Percentiles rank a stretch among this genome's conserved stretches.
phyloP scores from a whole-genome alignment of 176 grass and related monocot genomes.

The Guadua angustifolia region DNA sequence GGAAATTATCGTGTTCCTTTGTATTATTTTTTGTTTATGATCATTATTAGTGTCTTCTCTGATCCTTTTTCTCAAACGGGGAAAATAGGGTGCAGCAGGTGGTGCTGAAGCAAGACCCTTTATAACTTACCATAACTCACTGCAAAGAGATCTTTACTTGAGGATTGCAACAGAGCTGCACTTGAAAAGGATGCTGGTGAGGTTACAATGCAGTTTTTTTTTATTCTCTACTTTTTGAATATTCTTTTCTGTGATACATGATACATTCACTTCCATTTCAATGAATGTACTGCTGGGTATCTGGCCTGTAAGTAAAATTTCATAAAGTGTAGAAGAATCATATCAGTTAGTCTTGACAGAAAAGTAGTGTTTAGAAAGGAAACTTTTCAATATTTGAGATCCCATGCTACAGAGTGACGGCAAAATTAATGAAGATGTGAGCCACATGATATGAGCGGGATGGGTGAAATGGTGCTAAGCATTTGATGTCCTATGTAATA shows the following conservation, averaged over 20 bases:
- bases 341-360: neutral
- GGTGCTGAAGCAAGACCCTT: slow-evolving; percentile 98
- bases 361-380: no score
- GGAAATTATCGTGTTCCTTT: slow-evolving; percentile 26
- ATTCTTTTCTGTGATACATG: slow-evolving; percentile 12
- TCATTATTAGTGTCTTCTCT: slow-evolving; percentile 20
- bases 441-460: no score
- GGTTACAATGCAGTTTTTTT: slow-evolving; percentile 47
- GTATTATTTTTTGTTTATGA: slow-evolving; percentile 30
- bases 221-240: neutral
- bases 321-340: neutral
- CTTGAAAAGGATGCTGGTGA: slow-evolving; percentile 98
- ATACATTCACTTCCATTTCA: slow-evolving; percentile 21
- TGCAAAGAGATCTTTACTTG: slow-evolving; percentile 98
- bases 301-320: slow-evolving; percentile 25
- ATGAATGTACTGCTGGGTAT: slow-evolving; percentile 2
- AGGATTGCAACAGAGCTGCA: slow-evolving; percentile 97
- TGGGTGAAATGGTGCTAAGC: no score
- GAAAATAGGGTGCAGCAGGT: slow-evolving; percentile 79
- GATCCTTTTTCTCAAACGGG: slow-evolving; percentile 29
- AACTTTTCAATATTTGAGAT: no score
- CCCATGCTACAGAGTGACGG: no score
- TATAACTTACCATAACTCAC: slow-evolving; percentile 95
- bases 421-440: no score
- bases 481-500: no score